Evolutionary conservation across 2,329 filamentous ascomycete genomes (phyloP).

Genomic region (Phialocephala subalpina): DNA sequence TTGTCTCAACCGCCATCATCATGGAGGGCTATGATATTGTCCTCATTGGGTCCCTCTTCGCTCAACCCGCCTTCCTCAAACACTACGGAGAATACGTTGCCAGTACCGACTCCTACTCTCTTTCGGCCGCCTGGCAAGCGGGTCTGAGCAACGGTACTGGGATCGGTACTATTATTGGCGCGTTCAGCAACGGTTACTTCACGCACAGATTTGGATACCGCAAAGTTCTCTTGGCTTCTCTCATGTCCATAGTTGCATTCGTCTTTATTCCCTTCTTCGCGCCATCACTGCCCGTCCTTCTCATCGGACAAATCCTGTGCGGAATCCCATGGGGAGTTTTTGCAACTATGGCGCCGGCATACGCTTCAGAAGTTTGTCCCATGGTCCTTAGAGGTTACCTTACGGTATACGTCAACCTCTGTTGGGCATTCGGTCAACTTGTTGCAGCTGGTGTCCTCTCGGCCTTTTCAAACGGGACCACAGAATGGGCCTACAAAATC

Average conservation of each 20-base stretch:
- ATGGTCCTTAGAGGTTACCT: conserved; percentile 58
- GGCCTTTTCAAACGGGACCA: conserved; percentile 49
- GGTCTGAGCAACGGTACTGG: conserved; percentile 50
- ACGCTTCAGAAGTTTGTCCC: conserved; percentile 56
- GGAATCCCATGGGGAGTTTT: conserved; percentile 59
- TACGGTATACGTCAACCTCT: conserved; percentile 59
- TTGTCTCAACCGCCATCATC: conserved; percentile 48
- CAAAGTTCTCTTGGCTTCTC: conserved; percentile 53
- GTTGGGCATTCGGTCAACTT: conserved; percentile 57
- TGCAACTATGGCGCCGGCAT: conserved; percentile 44
- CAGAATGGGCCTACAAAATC: conserved; percentile 56
- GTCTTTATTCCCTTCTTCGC: conserved; percentile 59
- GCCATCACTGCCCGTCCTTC: conserved; percentile 51
- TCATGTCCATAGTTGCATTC: conserved; percentile 51
- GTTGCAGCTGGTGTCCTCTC: conserved; percentile 55
- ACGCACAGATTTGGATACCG: conserved; percentile 54
- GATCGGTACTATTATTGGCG: conserved; percentile 52
- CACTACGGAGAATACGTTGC: conserved; percentile 39
- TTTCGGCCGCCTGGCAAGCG: conserved; percentile 48
- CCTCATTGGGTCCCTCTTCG: conserved; percentile 46
- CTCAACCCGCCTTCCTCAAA: conserved; percentile 39
- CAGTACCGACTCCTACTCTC: conserved; percentile 41
- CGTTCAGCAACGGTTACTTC: conserved; percentile 50
- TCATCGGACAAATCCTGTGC: conserved; percentile 55
- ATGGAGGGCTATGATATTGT: conserved; percentile 52